phyloP scores from a whole-genome alignment of 1,139 yeast species.

The Taphrina deformans region DNA sequence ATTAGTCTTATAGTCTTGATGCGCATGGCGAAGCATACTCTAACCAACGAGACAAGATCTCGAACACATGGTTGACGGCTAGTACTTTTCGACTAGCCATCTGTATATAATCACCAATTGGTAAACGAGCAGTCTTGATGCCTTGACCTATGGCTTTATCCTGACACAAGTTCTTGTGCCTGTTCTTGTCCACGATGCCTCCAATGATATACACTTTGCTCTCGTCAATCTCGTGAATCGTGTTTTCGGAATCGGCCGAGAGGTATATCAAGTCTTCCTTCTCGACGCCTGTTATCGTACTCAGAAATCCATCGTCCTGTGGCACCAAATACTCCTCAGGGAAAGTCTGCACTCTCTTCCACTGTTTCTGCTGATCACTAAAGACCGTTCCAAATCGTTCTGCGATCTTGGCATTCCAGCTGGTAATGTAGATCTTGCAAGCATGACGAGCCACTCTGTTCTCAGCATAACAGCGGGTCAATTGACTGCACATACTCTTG shows the following conservation, averaged over 20 bases:
- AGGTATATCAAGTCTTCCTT: constrained; percentile 61
- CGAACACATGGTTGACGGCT: constrained; percentile 93
- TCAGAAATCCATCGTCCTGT: constrained; percentile 35
- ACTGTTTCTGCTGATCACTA: constrained; percentile 56
- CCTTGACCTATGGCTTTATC: constrained; percentile 77
- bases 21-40: background rate
- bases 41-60: constrained; percentile 76
- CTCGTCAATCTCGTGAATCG: constrained; percentile 60
- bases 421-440: constrained; percentile 62
- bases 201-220: constrained; percentile 82
- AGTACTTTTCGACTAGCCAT: constrained; percentile 83
- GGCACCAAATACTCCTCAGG: constrained; percentile 52
- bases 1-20: background rate
- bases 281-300: constrained; percentile 35
- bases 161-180: constrained; percentile 78
- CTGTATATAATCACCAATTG: constrained; percentile 81
- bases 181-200: constrained; percentile 93
- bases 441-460: constrained; percentile 63
- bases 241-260: constrained; percentile 83
- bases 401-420: constrained; percentile 66
- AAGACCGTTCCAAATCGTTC: constrained; percentile 67
- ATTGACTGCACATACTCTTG: constrained; percentile 73
- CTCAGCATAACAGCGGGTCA: constrained; percentile 77
- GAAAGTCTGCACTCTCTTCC: constrained; percentile 64
- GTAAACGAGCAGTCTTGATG: constrained; percentile 72